Percentiles rank a stretch among this genome's conserved stretches.
Conservation (phyloP, 2,329 filamentous ascomycete species). For the Cladosporium sphaerospermum region DNA sequence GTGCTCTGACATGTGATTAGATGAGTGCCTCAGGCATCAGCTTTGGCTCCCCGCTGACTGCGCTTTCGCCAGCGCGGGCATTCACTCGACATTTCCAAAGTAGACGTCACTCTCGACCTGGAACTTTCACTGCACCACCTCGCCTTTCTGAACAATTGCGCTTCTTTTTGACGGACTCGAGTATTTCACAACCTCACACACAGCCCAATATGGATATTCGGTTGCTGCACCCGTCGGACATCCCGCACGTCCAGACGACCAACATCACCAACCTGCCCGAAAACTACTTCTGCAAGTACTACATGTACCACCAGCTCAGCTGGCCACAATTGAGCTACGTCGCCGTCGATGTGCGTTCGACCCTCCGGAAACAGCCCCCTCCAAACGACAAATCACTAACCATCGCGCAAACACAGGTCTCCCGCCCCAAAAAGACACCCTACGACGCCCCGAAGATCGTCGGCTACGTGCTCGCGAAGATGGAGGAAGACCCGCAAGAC, state of each 20-base stretch:
- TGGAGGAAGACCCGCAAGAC: conserved; percentile 95
- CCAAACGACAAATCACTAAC: not conserved
- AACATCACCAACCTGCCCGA: conserved; percentile 98
- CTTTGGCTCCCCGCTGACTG: not conserved
- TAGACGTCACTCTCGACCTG: not conserved
- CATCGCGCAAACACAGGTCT: conserved; percentile 44
- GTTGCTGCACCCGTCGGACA: conserved; percentile 72
- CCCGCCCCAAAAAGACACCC: conserved; percentile 66
- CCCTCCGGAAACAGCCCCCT: not conserved
- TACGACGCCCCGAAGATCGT: conserved; percentile 96
- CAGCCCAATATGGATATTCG: conserved; percentile 72
- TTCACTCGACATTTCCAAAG: too few relatives aligned
- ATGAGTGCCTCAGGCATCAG: not conserved
- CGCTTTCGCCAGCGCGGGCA: too few relatives aligned
- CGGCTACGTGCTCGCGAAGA: conserved; percentile 98
- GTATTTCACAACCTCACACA: not conserved
- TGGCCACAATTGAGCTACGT: conserved; percentile 98
- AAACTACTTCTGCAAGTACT: conserved; percentile 99
- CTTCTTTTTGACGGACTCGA: not conserved
- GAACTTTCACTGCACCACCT: not conserved
- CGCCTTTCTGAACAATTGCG: not conserved
- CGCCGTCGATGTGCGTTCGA: conserved; percentile 64
- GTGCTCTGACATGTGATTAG: not conserved
- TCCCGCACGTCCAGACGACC: conserved; percentile 90
- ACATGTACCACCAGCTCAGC: conserved; percentile 95